Evolutionary conservation across 2,329 filamentous ascomycete genomes (phyloP), one percentile per base, ranked within the genome.

Genomic region (Torrubiellomyces zombiae): DNA sequence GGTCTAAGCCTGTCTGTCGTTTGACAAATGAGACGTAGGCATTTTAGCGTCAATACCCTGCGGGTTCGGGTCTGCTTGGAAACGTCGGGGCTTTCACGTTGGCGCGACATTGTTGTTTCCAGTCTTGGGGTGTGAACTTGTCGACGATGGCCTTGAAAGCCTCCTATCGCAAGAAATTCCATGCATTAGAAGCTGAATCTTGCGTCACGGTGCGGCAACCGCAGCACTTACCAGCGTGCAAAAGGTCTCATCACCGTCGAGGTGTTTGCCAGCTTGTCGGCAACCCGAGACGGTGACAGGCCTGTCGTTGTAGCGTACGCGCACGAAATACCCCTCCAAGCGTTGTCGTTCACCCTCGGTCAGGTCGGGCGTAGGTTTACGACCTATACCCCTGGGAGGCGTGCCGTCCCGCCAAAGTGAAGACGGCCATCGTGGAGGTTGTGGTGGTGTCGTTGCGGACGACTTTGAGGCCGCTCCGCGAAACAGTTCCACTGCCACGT

Each of bases 141-240:
- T 95, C 86, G 3, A 89, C 82, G 28, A 94, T 80, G 25, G 69
- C 59, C 51, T 95, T 95, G 61, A 98, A 98, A 0, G 86, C 82
- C 28, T 77, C 70, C 73, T 80, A 32, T 26, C 10, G 12, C 4
- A 17, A 15, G 21, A 24, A 17, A 8, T 23, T 19, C 6, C 9
- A 14, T 13, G 9, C 16, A 7, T 9, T 24, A 12, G 16, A 5
- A n/a, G 16, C 10, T 17, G 11, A 16, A 8, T 24, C 10, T 10
- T 24, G 16, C 4, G 12, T 14, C 16, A 14, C 16, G n/a, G 18
- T 10, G 10, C 10, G n/a, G n/a, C n/a, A n/a, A n/a, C n/a, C n/a
- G n/a, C n/a, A n/a, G n/a, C 11, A 51, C 68, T 50, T 57, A 79
- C 74, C 40, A 98, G 51, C 0, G 86, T 95, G 53, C 89, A 98